Base-by-base conservation (phyloP, 805 yeast species). In the Spathaspora girioi region DNA sequence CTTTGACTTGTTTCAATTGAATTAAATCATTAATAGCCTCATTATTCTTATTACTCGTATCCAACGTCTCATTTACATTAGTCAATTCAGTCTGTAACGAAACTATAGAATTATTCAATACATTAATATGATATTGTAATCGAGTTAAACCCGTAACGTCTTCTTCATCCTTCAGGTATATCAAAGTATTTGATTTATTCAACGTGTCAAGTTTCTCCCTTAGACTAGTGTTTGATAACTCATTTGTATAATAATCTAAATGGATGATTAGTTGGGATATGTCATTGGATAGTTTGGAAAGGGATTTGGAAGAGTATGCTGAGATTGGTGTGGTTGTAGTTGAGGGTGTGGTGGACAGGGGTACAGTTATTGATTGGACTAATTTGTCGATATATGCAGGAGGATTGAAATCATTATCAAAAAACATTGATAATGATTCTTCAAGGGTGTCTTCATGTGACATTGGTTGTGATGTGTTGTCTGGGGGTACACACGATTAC, bases 331-430 rank as follows among this genome's bases (percentile, higher is more conserved):
- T 31, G 12, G 50, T 40, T n/a, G 50, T 4, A 3, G 44, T 29
- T 5, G 54, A 27, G 17, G 50, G 50, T 48, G 45, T 23, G 17
- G n/a, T 19, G 7, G 50, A 50, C 53, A 43, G 52, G 17, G 31
- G 45, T 6, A 18, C 38, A 45, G 58, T 40, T 2, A 77, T 69
- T 17, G 76, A 66, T 45, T 79, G 70, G 53, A 82, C 76, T 14
- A 86, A 66, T 2, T 87, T 83, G 61, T 87, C 89, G 17, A 87
- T 76, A 58, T 79, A 87, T 41, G 80, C 81, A 50, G 81, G 79
- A 1, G 90, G 87, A 15, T 78, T 81, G 60, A 86, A 86, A 23
- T 79, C 81, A 18, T 77, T 80, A 55, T 86, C 89, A 54, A 84
- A 83, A 69, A 87, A 87, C 83, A 86, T 85, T 11, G 81, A 68